A percentile compares a stretch with the other conserved stretches of the same genome.
Conservation (phyloP, 2,329 filamentous ascomycete species). For the Proliferodiscus dingleyae region DNA sequence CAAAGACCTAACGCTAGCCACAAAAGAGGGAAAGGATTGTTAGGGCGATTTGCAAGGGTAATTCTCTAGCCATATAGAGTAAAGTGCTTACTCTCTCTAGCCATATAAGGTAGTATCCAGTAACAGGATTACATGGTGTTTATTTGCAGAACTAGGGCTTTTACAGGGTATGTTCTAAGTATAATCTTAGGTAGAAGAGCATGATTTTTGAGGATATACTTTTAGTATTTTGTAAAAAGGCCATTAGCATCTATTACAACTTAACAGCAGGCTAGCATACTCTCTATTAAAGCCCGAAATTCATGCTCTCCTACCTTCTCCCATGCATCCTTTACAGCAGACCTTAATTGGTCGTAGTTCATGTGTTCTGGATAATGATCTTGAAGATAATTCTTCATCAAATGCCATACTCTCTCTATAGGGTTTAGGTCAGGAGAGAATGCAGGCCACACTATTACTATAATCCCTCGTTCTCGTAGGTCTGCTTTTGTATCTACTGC, state of each 20-base stretch:
- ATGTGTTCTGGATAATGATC: constrained; percentile 3
- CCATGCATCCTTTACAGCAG: constrained; percentile 4
- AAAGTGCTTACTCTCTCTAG: too few relatives aligned
- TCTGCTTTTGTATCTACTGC: neutral
- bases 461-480: neutral
- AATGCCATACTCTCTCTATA: constrained; percentile 1
- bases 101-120: too few relatives aligned
- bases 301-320: constrained; percentile 3
- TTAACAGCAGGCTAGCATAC: constrained; percentile 2
- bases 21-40: too few relatives aligned
- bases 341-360: neutral
- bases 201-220: neutral
- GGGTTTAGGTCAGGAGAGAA: neutral
- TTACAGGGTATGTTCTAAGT: too few relatives aligned
- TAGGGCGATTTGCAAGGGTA: too few relatives aligned
- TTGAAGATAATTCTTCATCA: constrained; percentile 8
- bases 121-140: too few relatives aligned
- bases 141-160: too few relatives aligned
- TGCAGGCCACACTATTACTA: neutral
- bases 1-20: too few relatives aligned
- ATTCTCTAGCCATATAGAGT: too few relatives aligned
- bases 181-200: neutral
- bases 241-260: constrained; percentile 7
- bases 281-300: constrained; percentile 1
- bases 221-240: constrained; percentile 9